Base-by-base conservation (phyloP, 345 rosid species). In the Carallia brachiata region DNA sequence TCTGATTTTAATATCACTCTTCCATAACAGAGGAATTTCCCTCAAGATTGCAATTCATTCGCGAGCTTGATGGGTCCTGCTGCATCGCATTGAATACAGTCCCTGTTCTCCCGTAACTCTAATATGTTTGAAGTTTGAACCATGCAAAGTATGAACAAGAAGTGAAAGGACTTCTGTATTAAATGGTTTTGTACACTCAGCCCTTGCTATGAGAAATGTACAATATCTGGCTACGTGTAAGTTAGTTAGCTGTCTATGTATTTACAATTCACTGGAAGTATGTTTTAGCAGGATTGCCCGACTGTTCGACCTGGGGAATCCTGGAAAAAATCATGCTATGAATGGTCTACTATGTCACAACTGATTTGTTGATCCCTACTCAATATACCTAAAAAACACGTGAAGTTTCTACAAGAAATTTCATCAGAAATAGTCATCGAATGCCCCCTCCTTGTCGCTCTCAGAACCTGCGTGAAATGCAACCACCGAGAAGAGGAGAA, bases 341-440 rank as follows among this genome's bases (percentile, higher is more conserved):
- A 68, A 67, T 66, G 69, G 52, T 73, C 61, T 16, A 28, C 55
- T 56, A 66, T 74, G 50, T 47, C 60, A 63, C 57, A 58, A 48
- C 65, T 52, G 66, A 74, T 62, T 72, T n/a, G 62, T 62, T 40
- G 70, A 12, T 27, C 66, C 70, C 86, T 78, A 65, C 37, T 32
- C 61, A 60, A 50, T 44, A 44, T 44, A 13, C 4, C 16, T 0
- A 12, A 44, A 12, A 44, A 12, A 39, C 52, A 56, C 68, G 65
- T 60, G 12, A 31, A 53, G 64, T 80, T 71, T 53, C 13, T 40
- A 52, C 47, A 67, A 44, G 7, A 67, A 32, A 48, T 69, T 78
- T 78, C 79, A 74, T 87, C 84, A 91, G 80, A 90, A 93, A 87
- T 80, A 91, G 75, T 91, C 98, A 70, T 87, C 98, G 72, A 93